Conservation (phyloP, 495 filamentous ascomycete genomes). For the Schizothecium vesticola region DNA sequence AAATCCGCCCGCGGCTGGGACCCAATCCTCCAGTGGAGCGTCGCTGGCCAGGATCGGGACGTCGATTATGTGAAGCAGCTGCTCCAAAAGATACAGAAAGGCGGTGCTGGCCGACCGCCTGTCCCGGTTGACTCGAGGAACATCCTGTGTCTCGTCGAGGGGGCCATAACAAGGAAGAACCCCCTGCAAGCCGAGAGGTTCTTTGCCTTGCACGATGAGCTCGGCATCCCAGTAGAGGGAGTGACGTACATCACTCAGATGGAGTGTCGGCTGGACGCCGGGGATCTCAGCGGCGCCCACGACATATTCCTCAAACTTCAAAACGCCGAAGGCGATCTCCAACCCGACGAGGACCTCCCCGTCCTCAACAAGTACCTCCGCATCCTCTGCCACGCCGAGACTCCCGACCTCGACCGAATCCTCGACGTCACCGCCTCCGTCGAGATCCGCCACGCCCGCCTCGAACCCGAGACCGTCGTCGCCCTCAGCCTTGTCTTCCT, state of each 20-base stretch:
- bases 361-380: constrained; percentile 72
- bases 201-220: constrained; percentile 54
- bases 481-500: constrained; percentile 67
- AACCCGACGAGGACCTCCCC: constrained; percentile 52
- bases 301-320: constrained; percentile 56
- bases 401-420: constrained; percentile 57
- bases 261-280: constrained; percentile 62
- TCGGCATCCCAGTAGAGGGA: constrained; percentile 57
- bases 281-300: constrained; percentile 62
- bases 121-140: constrained; percentile 58
- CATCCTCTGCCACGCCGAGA: constrained; percentile 54
- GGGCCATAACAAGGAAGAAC: constrained; percentile 64
- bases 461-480: constrained; percentile 68
- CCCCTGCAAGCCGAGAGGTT: constrained; percentile 70
- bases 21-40: constrained; percentile 69
- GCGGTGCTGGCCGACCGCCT: constrained; percentile 35
- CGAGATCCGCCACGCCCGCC: constrained; percentile 58
- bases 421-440: constrained; percentile 70
- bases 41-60: constrained; percentile 58
- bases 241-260: constrained; percentile 69
- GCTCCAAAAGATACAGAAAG: constrained; percentile 51
- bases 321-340: constrained; percentile 38
- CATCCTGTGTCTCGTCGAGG: constrained; percentile 69
- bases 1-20: constrained; percentile 54
- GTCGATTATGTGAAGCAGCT: constrained; percentile 66